phyloP scores from a whole-genome alignment of 2,329 filamentous ascomycete genomes.

The Grosmannia huntii region DNA sequence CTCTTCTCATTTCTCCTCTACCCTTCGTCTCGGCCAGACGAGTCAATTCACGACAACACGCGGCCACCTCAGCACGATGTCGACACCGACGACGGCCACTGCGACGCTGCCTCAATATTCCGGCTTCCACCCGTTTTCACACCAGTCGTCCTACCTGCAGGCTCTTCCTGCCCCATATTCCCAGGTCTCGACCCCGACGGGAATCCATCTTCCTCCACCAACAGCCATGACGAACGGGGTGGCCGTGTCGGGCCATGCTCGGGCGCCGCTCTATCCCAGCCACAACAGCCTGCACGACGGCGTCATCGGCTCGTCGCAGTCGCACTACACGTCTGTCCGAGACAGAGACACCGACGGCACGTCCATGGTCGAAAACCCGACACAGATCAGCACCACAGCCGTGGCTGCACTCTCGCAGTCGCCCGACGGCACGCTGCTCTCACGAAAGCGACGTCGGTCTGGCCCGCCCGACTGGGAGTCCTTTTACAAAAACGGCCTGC shows the following conservation, averaged over 20 bases:
- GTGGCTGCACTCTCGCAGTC: constrained; percentile 25
- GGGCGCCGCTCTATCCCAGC: not conserved
- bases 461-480: constrained; percentile 63
- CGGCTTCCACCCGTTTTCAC: constrained; percentile 50
- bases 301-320: constrained; percentile 11
- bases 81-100: constrained; percentile 67
- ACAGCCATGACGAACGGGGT: constrained; percentile 6
- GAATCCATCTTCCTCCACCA: constrained; percentile 1
- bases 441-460: constrained; percentile 41
- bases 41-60: not conserved
- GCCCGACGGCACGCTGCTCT: constrained; percentile 19
- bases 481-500: constrained; percentile 74
- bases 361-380: constrained; percentile 15
- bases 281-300: not conserved
- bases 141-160: constrained; percentile 25
- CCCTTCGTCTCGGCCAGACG: not conserved
- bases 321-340: constrained; percentile 16
- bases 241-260: constrained; percentile 2
- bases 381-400: constrained; percentile 17
- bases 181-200: constrained; percentile 5
- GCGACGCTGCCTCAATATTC: constrained; percentile 58
- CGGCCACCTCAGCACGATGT: constrained; percentile 39
- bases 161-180: constrained; percentile 19
- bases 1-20: not conserved
- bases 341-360: constrained; percentile 10